These are phyloP conservation scores for Cubamyces sp. DNA, from an alignment of 768 basidiomycete genomes.

Conservation along the genomic window DNA sequence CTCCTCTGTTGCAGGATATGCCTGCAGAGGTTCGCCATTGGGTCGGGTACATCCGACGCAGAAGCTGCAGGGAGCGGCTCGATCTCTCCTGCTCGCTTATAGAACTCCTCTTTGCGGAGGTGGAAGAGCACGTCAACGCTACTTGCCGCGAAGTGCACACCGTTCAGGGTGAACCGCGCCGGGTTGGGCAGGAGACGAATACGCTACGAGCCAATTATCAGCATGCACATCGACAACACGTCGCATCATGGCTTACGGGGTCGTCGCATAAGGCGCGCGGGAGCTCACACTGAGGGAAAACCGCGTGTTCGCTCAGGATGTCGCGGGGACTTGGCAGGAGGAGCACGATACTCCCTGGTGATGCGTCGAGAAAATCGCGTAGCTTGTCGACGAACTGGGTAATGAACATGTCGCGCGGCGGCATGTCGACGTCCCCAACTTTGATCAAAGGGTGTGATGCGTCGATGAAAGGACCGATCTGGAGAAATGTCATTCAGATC, in stretches of 20 bases:
- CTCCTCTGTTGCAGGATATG: slow-evolving; percentile 87
- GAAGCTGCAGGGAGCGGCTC: slow-evolving; percentile 47
- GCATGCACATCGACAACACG: background rate
- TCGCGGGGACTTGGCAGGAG: slow-evolving; percentile 86
- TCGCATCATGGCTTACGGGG: slow-evolving; percentile 47
- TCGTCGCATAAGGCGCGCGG: slow-evolving; percentile 47
- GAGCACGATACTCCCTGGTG: slow-evolving; percentile 72
- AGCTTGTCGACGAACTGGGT: slow-evolving; percentile 63
- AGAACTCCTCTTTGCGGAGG: slow-evolving; percentile 80
- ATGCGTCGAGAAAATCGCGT: slow-evolving; percentile 55
- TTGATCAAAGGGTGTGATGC: slow-evolving; percentile 72
- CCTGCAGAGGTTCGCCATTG: slow-evolving; percentile 78
- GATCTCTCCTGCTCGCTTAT: slow-evolving; percentile 67
- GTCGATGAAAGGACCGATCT: slow-evolving; percentile 96
- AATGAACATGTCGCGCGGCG: slow-evolving; percentile 71
- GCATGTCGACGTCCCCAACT: slow-evolving; percentile 69
- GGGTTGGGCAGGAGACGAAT: slow-evolving; percentile 88
- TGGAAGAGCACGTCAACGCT: slow-evolving; percentile 91
- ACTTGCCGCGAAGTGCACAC: slow-evolving; percentile 75
- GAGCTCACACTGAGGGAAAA: slow-evolving; percentile 82
- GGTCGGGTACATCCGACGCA: slow-evolving; percentile 55
- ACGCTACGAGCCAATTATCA: slow-evolving; percentile 48
- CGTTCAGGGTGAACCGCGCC: slow-evolving; percentile 82
- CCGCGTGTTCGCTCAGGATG: slow-evolving; percentile 74
- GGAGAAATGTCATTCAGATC: background rate